phyloP scores from a whole-genome alignment of 306 rosid species.

The Prunus mume region DNA sequence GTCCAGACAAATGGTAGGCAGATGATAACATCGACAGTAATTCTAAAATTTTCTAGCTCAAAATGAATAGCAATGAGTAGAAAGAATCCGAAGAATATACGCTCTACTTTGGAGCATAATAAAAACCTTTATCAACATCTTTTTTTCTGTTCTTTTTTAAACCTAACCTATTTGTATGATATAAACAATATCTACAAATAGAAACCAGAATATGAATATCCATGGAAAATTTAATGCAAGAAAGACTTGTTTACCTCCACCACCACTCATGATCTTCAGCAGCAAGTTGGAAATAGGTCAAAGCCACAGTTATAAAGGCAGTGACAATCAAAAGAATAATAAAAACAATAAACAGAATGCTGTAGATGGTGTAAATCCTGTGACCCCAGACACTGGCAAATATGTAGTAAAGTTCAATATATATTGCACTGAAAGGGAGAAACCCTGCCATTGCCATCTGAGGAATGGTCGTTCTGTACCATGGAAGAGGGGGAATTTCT shows the following conservation, averaged over 20 bases:
- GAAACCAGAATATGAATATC: background rate
- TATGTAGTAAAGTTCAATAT: conserved; percentile 95
- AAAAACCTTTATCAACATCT: background rate
- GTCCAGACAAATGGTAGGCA: background rate
- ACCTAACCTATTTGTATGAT: background rate
- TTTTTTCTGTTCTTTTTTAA: background rate
- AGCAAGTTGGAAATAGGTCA: conserved; percentile 97
- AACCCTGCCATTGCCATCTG: conserved; percentile 99
- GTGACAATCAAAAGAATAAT: conserved; percentile 93
- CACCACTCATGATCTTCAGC: conserved; percentile 99
- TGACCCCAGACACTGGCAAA: conserved; percentile 99
- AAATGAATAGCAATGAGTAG: background rate
- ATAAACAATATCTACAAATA: background rate
- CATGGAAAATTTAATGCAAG: conserved; percentile 3
- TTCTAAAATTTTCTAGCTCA: background rate
- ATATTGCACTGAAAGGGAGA: conserved; percentile 96
- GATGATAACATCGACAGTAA: background rate
- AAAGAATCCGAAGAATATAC: background rate
- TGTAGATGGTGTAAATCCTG: conserved; percentile 94
- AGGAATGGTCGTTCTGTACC: conserved; percentile 89
- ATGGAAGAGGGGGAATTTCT: conserved; percentile 85
- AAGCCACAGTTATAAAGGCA: conserved; percentile 95
- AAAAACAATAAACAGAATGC: conserved; percentile 91
- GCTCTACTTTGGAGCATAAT: background rate
- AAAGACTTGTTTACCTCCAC: conserved; percentile 72